These are phyloP conservation scores for Rhodosporidiobolus odoratus DNA, from an alignment of 768 basidiomycete genomes.

Conservation along the genomic window DNA sequence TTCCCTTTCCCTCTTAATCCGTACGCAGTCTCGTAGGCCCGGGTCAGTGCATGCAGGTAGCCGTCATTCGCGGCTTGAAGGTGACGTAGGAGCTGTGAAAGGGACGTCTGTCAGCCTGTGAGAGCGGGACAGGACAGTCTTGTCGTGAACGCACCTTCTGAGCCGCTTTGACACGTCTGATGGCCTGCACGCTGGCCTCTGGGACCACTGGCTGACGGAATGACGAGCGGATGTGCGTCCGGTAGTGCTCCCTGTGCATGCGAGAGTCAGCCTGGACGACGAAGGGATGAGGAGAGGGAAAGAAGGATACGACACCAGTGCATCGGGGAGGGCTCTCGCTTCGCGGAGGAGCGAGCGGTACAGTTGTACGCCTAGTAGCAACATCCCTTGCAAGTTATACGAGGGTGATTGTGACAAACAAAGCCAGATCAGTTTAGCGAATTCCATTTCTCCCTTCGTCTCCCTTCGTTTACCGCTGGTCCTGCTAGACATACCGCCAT, in stretches of 20 bases:
- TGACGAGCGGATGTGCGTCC: background rate
- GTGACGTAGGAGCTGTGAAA: too few species aligned
- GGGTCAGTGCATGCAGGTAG: too few species aligned
- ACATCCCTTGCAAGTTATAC: background rate
- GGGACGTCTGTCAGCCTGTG: too few species aligned
- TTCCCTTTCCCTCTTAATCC: too few species aligned
- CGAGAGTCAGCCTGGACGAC: background rate
- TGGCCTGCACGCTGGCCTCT: background rate
- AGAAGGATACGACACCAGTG: background rate
- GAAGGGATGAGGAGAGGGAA: background rate
- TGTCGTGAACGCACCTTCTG: background rate
- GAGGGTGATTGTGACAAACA: background rate
- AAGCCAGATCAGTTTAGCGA: background rate
- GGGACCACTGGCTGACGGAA: background rate
- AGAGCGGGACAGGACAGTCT: background rate
- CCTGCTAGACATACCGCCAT: too few species aligned
- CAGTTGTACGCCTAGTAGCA: slow-evolving; percentile 22
- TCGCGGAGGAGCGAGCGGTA: slow-evolving; percentile 25
- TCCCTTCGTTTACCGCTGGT: too few species aligned
- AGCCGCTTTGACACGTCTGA: slow-evolving; percentile 5
- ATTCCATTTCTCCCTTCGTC: background rate
- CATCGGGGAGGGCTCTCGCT: slow-evolving; percentile 7
- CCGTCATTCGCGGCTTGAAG: too few species aligned
- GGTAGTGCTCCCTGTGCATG: slow-evolving; percentile 16
- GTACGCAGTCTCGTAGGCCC: too few species aligned